Conservation (phyloP, 176 grass and related monocot species). For the Typha latifolia region DNA sequence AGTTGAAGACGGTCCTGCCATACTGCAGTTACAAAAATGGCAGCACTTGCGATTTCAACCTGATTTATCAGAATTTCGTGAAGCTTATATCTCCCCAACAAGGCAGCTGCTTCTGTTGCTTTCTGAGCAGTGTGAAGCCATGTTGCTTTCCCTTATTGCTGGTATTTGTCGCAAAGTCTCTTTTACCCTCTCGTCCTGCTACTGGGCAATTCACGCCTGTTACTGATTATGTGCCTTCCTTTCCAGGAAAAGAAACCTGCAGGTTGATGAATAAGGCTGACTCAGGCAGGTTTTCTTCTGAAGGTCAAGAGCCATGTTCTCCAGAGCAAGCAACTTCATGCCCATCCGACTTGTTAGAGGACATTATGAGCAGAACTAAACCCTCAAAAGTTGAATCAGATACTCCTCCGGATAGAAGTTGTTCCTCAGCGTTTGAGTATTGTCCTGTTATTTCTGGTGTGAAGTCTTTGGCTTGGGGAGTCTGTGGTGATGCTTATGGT, state of each 20-base stretch:
- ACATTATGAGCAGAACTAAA: not conserved
- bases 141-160: constrained; percentile 32
- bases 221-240: constrained; percentile 30
- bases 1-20: constrained; percentile 46
- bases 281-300: not conserved
- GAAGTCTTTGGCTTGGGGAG: constrained; percentile 81
- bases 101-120: constrained; percentile 55
- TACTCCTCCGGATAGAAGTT: constrained; percentile 16
- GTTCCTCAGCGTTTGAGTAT: constrained; percentile 26
- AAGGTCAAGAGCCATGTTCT: not conserved
- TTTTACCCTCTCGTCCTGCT: not conserved
- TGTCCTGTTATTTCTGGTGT: constrained; percentile 66
- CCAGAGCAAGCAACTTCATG: not conserved
- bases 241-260: constrained; percentile 36
- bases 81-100: constrained; percentile 84
- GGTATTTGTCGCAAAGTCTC: constrained; percentile 21
- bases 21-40: constrained; percentile 76
- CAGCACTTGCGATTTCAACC: constrained; percentile 23
- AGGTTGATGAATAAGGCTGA: constrained; percentile 3
- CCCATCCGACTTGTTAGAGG: not conserved
- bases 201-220: not conserved
- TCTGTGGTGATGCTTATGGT: constrained; percentile 41
- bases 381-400: constrained; percentile 37
- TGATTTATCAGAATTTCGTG: constrained; percentile 57
- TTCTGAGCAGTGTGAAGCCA: constrained; percentile 43